Percentiles rank a stretch among this genome's conserved stretches.
phyloP scores from a whole-genome alignment of 169 alveolate species.

The Eimeria falciformis region DNA sequence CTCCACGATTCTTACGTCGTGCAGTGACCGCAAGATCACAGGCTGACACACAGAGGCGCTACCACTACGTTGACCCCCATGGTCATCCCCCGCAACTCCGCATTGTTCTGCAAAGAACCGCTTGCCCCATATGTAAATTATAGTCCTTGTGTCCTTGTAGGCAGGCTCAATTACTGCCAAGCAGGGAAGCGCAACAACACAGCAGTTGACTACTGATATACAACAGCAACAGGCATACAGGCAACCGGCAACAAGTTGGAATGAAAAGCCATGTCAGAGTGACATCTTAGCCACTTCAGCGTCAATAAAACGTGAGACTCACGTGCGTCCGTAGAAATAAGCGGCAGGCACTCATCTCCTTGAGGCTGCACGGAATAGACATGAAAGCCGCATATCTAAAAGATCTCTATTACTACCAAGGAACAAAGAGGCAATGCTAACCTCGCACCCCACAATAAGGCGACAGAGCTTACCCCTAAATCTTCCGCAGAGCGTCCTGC shows the following conservation, averaged over 20 bases:
- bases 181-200: neutral
- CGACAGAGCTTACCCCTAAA: neutral
- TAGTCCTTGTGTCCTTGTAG: constrained; percentile 55
- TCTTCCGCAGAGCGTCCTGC: neutral
- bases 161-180: constrained; percentile 29
- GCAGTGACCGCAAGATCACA: constrained; percentile 5
- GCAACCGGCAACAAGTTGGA: too few species aligned
- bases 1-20: constrained; percentile 70
- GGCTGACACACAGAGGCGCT: constrained; percentile 26
- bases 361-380: neutral
- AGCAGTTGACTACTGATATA: constrained; percentile 1
- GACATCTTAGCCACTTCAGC: too few species aligned
- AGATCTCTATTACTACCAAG: neutral
- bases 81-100: neutral
- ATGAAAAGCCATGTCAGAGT: too few species aligned
- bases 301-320: too few species aligned
- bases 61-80: neutral
- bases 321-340: neutral
- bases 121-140: constrained; percentile 49
- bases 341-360: neutral
- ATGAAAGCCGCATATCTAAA: neutral
- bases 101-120: neutral
- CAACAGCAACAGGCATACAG: too few species aligned
- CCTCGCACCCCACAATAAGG: too few species aligned
- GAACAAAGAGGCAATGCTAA: neutral